Base-by-base conservation (phyloP, 768 basidiomycete genomes). In the Pisolithus microcarpus region DNA sequence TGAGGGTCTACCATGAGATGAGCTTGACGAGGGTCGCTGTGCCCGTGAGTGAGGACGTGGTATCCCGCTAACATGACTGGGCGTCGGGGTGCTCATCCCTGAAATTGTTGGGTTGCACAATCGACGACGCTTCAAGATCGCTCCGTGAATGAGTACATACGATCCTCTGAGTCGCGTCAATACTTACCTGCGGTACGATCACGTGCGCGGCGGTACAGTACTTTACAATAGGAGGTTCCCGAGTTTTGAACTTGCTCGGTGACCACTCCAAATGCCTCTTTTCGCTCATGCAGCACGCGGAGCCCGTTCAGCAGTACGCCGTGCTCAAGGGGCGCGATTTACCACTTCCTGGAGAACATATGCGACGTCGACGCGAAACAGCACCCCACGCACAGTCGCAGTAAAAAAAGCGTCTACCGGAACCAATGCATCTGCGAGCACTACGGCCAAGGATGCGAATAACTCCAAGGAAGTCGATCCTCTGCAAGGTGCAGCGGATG, bases 1-100 rank as follows among this genome's bases (percentile, higher is more conserved):
- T 19, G 65, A 58, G 7, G 77, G 72, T 46, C 75, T 52, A 34
- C 11, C 34, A 13, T 70, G 63, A 1, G 74, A 71, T 52, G 60
- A 67, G 63, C 62, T 77, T 21, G 70, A 68, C 52, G 58, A 66
- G 53, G 67, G 64, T 43, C 65, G 61, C 53, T 61, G 60, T 19
- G 56, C 57, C 23, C 54, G 52, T 13, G 64, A 61, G 11, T 64
- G 63, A 8, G 65, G 57, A 45, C 51, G 60, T 13, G 45, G 47
- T 40, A 50, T 23, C 5, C 34, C 34, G 7, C 37, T 38, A 6
- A 52, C 52, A 38, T 31, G 49, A 31, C 42, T 43, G 9, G 58
- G 62, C 37, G 46, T 54, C 34, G 61, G 58, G 4, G 60, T 59
- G 24, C 55, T 56, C 68, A 64, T 65, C 21, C 21, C 38, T 39